These are phyloP conservation scores for Didymella sp. DNA, from an alignment of 2,329 filamentous ascomycete genomes.

Conservation along the genomic window DNA sequence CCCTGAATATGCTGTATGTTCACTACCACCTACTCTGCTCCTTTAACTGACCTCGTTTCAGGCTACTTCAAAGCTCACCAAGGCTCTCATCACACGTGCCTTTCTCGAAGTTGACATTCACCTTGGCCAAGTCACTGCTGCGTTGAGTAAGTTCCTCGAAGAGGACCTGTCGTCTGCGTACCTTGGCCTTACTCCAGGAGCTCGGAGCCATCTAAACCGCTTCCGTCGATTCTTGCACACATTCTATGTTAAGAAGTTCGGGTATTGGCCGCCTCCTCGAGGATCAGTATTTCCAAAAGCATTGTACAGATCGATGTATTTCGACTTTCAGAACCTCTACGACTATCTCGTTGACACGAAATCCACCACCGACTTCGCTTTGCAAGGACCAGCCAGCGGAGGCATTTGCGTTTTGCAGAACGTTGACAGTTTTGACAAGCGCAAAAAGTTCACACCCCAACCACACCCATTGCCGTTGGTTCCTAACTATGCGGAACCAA, in stretches of 20 bases:
- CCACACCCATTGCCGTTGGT: conserved; percentile 71
- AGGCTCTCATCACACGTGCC: conserved; percentile 69
- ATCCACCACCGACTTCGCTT: conserved; percentile 59
- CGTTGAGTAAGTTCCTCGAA: conserved; percentile 72
- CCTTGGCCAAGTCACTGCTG: conserved; percentile 63
- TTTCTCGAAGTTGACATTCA: conserved; percentile 70
- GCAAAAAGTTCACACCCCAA: conserved; percentile 66
- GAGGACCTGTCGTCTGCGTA: conserved; percentile 72
- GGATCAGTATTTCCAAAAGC: conserved; percentile 63
- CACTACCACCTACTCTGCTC: neutral
- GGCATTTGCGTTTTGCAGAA: conserved; percentile 75
- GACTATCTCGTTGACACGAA: conserved; percentile 71
- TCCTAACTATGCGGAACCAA: conserved; percentile 54
- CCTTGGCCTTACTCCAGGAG: conserved; percentile 67
- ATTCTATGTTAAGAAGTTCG: conserved; percentile 71
- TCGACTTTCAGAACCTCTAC: conserved; percentile 75
- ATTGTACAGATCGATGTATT: conserved; percentile 67
- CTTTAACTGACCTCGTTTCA: conserved; percentile 24
- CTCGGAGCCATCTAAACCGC: conserved; percentile 71
- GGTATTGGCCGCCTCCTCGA: conserved; percentile 72
- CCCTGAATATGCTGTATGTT: conserved; percentile 67
- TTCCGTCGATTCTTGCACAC: conserved; percentile 73
- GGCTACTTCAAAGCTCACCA: conserved; percentile 59
- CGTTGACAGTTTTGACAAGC: conserved; percentile 69
- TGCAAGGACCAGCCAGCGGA: conserved; percentile 64